Conservation (phyloP, 768 basidiomycete species). For the Vishniacozyma victoriae region DNA sequence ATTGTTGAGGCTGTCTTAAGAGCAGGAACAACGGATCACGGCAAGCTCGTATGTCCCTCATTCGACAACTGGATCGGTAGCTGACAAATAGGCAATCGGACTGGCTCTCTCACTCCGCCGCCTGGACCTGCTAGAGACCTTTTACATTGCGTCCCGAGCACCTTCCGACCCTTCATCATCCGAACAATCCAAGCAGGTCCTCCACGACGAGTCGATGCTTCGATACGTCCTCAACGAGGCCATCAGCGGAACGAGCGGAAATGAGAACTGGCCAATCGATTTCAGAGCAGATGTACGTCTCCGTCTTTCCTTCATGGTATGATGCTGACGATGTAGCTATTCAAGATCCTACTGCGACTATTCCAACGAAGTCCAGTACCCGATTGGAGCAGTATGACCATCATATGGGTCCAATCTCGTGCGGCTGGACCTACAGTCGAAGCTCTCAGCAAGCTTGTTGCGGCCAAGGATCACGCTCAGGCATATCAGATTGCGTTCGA, state of each 20-base stretch:
- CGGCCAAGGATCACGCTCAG: constrained; percentile 56
- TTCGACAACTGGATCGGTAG: not conserved
- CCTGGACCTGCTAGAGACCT: constrained; percentile 72
- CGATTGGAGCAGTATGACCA: constrained; percentile 72
- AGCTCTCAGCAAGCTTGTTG: constrained; percentile 23
- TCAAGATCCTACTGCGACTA: constrained; percentile 59
- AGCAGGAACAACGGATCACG: constrained; percentile 77
- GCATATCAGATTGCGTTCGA: constrained; percentile 97
- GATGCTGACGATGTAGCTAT: constrained; percentile 37
- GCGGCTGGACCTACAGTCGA: constrained; percentile 51
- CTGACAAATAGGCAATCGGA: constrained; percentile 69
- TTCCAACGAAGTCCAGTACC: constrained; percentile 65
- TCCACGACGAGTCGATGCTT: constrained; percentile 66
- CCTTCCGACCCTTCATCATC: constrained; percentile 13
- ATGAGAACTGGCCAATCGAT: constrained; percentile 47
- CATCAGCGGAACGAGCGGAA: constrained; percentile 79
- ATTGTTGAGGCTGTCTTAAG: constrained; percentile 87
- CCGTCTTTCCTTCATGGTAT: too few species aligned
- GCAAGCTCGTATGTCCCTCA: constrained; percentile 65
- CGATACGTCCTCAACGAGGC: constrained; percentile 89
- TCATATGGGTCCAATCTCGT: constrained; percentile 81
- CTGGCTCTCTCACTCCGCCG: constrained; percentile 88
- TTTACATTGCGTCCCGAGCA: constrained; percentile 50
- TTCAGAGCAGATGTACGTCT: constrained; percentile 45
- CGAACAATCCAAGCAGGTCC: constrained; percentile 49